Percentiles rank a stretch among this genome's conserved stretches.
Evolutionary conservation across 805 yeast species (phyloP).

Genomic region (Wickerhamiella lipophila): DNA sequence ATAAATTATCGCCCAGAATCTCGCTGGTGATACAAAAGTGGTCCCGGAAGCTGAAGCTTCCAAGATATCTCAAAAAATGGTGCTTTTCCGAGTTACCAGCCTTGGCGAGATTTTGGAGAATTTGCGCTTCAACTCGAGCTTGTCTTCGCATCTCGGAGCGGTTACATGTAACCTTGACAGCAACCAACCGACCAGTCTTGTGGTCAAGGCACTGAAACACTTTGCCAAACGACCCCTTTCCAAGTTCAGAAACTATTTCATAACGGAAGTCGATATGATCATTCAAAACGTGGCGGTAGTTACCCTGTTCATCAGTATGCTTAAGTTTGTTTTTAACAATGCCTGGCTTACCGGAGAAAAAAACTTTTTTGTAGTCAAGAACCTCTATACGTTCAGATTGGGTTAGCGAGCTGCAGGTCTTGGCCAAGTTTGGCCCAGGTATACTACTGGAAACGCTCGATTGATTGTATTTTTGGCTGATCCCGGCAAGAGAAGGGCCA

Average conservation of each 20-base stretch:
- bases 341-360: constrained; percentile 37
- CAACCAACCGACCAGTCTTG: constrained; percentile 44
- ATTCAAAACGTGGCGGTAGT: constrained; percentile 40
- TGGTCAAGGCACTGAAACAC: constrained; percentile 62
- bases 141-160: constrained; percentile 63
- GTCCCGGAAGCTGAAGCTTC: constrained; percentile 66
- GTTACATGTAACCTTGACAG: constrained; percentile 65
- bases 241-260: constrained; percentile 46
- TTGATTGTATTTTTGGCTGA: background rate
- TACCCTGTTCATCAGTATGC: constrained; percentile 41
- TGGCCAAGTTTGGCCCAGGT: constrained; percentile 19
- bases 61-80: constrained; percentile 42
- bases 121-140: constrained; percentile 62
- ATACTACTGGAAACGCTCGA: constrained; percentile 14
- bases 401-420: constrained; percentile 26
- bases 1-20: constrained; percentile 51
- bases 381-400: constrained; percentile 53
- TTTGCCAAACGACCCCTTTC: constrained; percentile 71
- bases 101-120: constrained; percentile 39
- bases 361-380: constrained; percentile 36
- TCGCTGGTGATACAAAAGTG: constrained; percentile 77
- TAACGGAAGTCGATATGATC: constrained; percentile 73
- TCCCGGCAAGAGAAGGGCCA: background rate
- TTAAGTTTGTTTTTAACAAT: constrained; percentile 19
- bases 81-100: constrained; percentile 27